Evolutionary conservation across 441 rosid species (phyloP).

Genomic region (Mallotus repandus): DNA sequence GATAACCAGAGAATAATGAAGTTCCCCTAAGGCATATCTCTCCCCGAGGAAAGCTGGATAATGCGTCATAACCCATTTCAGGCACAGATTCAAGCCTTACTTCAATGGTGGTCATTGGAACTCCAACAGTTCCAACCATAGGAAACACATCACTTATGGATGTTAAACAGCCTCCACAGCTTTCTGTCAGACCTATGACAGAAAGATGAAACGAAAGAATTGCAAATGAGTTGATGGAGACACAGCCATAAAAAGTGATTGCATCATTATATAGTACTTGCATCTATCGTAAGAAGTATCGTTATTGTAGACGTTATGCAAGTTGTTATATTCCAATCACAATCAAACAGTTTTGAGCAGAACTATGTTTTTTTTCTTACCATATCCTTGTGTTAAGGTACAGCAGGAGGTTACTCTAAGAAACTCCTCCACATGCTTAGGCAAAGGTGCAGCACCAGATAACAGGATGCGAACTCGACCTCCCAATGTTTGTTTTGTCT

Average conservation of each 20-base stretch:
- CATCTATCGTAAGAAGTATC: background rate
- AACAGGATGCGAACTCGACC: conserved; percentile 71
- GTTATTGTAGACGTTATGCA: too few species aligned
- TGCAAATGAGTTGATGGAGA: background rate
- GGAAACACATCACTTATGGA: conserved; percentile 68
- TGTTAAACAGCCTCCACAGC: conserved; percentile 83
- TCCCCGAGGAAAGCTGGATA: conserved; percentile 57
- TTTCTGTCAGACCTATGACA: conserved; percentile 78
- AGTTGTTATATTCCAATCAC: background rate
- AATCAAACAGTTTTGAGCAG: background rate
- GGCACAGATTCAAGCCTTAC: conserved; percentile 87
- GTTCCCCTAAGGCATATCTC: conserved; percentile 83
- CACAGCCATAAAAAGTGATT: background rate
- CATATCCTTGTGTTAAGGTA: conserved; percentile 88
- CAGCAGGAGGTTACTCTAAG: conserved; percentile 74
- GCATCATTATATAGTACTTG: background rate
- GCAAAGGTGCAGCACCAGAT: conserved; percentile 95
- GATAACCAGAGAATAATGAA: conserved; percentile 80
- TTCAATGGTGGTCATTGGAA: conserved; percentile 89
- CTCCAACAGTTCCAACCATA: conserved; percentile 90
- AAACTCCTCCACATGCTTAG: conserved; percentile 88
- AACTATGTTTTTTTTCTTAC: conserved; percentile 31
- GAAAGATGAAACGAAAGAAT: background rate
- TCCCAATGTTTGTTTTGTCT: conserved; percentile 79
- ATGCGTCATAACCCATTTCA: conserved; percentile 93